These are phyloP conservation scores for Rosa persica DNA, from an alignment of 306 rosid species.

Conservation along the genomic window DNA sequence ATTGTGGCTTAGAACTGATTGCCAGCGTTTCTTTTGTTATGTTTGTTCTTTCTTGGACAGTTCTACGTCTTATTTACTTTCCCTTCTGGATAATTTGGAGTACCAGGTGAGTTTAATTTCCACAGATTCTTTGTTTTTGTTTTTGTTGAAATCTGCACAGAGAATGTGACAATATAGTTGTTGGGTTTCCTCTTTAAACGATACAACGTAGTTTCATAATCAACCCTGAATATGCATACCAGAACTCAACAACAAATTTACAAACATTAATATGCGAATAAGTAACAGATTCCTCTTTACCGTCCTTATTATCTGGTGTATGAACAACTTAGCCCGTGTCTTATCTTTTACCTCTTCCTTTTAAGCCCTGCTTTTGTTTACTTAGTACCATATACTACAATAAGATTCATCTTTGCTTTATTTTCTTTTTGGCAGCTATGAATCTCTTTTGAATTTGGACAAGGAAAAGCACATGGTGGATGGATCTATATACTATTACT, in stretches of 20 bases:
- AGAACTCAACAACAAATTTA: background rate
- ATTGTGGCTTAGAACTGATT: slow-evolving; percentile 29
- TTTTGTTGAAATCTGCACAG: background rate
- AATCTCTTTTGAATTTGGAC: slow-evolving; percentile 30
- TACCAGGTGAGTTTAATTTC: slow-evolving; percentile 28
- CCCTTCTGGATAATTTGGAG: slow-evolving; percentile 45
- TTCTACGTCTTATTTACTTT: slow-evolving; percentile 34
- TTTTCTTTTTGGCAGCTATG: slow-evolving; percentile 31
- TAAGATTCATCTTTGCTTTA: background rate
- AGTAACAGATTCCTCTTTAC: background rate
- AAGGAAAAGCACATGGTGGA: slow-evolving; percentile 26
- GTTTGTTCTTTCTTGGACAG: slow-evolving; percentile 35
- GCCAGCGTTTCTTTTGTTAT: slow-evolving; percentile 21
- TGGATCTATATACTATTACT: slow-evolving; percentile 30
- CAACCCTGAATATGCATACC: background rate
- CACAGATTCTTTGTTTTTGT: background rate
- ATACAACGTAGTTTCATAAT: background rate
- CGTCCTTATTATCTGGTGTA: background rate
- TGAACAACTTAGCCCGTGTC: background rate
- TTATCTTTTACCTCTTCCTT: background rate
- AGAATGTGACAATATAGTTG: background rate
- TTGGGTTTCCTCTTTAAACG: background rate
- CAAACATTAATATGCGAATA: background rate
- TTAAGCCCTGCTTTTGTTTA: background rate
- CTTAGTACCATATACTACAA: background rate